These are phyloP conservation scores for Naegleria fowleri DNA, from an alignment of 208 protist species.

Conservation along the genomic window DNA sequence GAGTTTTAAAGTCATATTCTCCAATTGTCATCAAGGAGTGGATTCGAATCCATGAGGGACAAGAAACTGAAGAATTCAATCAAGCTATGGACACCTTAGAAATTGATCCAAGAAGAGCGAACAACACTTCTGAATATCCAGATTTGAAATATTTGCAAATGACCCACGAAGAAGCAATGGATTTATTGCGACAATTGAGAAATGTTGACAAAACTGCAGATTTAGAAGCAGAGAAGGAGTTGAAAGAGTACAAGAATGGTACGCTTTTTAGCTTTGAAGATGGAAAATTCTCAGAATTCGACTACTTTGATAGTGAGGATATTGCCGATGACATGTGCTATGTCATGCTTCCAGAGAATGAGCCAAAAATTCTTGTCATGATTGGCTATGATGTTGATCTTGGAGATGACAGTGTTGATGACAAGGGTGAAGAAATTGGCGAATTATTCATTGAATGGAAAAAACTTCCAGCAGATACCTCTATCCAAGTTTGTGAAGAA, in stretches of 20 bases:
- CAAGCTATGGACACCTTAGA: not conserved
- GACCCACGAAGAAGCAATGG: not conserved
- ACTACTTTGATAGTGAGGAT: slow-evolving; percentile 19
- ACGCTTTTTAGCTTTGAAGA: not conserved
- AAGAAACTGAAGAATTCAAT: not conserved
- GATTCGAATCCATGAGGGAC: not conserved
- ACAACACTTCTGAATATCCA: not conserved
- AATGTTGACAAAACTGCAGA: not conserved
- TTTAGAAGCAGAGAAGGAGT: not conserved
- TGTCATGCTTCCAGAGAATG: not conserved
- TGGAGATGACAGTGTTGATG: not conserved
- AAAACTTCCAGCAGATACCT: not conserved
- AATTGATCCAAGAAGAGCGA: not conserved
- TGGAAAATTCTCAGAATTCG: not conserved
- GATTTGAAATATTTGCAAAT: not conserved
- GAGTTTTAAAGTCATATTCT: not conserved
- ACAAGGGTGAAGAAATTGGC: not conserved
- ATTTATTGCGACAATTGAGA: not conserved
- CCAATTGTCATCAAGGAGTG: not conserved
- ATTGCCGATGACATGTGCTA: not conserved
- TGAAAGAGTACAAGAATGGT: not conserved
- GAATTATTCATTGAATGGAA: not conserved
- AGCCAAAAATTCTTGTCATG: not conserved
- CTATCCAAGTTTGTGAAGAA: not conserved
- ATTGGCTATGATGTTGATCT: not conserved